A percentile compares a stretch with the other conserved stretches of the same genome.
phyloP scores from a whole-genome alignment of 441 rosid genomes.

The Daphne laureola region DNA sequence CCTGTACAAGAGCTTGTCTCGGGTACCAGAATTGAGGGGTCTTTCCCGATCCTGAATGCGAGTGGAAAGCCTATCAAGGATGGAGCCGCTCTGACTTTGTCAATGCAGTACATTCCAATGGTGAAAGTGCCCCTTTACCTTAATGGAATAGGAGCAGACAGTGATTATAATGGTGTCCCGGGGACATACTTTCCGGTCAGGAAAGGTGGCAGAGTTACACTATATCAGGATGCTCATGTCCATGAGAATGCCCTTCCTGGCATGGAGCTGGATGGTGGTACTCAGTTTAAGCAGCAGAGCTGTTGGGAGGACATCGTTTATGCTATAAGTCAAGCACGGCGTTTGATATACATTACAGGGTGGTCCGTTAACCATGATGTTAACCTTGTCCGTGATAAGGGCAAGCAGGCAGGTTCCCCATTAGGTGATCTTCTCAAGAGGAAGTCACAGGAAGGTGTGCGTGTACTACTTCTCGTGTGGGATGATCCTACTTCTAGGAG shows the following conservation, averaged over 20 bases:
- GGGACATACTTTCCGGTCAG: slow-evolving; percentile 60
- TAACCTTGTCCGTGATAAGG: slow-evolving; percentile 37
- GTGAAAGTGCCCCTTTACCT: slow-evolving; percentile 30
- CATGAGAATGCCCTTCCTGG: slow-evolving; percentile 37
- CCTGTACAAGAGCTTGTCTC: slow-evolving; percentile 39
- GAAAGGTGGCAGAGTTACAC: slow-evolving; percentile 48
- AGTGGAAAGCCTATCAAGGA: slow-evolving; percentile 47
- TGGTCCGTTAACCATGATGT: slow-evolving; percentile 55
- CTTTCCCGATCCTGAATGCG: slow-evolving; percentile 37
- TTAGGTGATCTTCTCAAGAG: slow-evolving; percentile 53
- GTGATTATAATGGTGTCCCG: slow-evolving; percentile 41
- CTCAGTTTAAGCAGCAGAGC: slow-evolving; percentile 33
- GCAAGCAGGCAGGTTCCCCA: slow-evolving; percentile 18
- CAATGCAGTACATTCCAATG: slow-evolving; percentile 43
- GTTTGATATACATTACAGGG: slow-evolving; percentile 55
- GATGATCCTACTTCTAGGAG: slow-evolving; percentile 68
- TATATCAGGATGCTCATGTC: slow-evolving; percentile 67
- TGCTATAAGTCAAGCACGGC: slow-evolving; percentile 50
- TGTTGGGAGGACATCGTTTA: slow-evolving; percentile 58
- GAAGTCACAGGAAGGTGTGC: slow-evolving; percentile 66
- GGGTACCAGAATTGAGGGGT: slow-evolving; percentile 42
- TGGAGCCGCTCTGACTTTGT: slow-evolving; percentile 45
- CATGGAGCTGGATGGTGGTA: slow-evolving; percentile 35
- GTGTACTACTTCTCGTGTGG: slow-evolving; percentile 67
- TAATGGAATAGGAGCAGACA: slow-evolving; percentile 39